Conservation (phyloP, 2,329 filamentous ascomycete genomes). For the Colletotrichum graminicola region DNA sequence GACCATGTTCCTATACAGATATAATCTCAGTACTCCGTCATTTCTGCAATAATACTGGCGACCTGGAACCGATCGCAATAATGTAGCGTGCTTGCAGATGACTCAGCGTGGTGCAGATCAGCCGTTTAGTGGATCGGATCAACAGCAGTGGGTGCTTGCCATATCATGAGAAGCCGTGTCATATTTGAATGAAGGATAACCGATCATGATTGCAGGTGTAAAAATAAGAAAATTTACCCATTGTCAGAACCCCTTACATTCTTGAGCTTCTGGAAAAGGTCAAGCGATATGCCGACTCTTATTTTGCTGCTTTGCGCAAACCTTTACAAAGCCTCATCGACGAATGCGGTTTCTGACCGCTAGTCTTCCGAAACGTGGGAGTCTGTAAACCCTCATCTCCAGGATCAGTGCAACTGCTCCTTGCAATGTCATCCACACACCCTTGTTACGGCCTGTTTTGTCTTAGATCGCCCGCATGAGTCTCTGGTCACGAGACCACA, state of each 20-base stretch:
- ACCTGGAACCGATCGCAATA: background rate
- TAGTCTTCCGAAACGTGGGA: constrained; percentile 13
- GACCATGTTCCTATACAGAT: no score
- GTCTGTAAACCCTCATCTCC: background rate
- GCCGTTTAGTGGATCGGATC: constrained; percentile 9
- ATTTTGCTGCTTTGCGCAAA: background rate
- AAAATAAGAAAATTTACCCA: background rate
- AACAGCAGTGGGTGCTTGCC: background rate
- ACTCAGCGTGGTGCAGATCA: background rate
- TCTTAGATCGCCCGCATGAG: constrained; percentile 18
- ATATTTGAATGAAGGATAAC: background rate
- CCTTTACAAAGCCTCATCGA: background rate
- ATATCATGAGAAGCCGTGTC: background rate
- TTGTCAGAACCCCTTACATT: background rate
- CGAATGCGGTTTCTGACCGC: constrained; percentile 10
- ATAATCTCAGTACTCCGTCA: background rate
- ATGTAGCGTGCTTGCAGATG: background rate
- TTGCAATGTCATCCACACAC: background rate
- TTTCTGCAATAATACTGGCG: background rate
- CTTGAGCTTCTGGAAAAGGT: background rate
- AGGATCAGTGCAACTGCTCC: constrained; percentile 3
- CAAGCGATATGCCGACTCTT: background rate
- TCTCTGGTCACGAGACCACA: constrained; percentile 16
- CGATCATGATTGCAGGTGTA: background rate
- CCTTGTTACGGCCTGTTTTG: background rate